Percentiles rank a stretch among this genome's conserved stretches.
Conservation (phyloP, 1,284 basidiomycete genomes). For the Salmacisia buchloeana region DNA sequence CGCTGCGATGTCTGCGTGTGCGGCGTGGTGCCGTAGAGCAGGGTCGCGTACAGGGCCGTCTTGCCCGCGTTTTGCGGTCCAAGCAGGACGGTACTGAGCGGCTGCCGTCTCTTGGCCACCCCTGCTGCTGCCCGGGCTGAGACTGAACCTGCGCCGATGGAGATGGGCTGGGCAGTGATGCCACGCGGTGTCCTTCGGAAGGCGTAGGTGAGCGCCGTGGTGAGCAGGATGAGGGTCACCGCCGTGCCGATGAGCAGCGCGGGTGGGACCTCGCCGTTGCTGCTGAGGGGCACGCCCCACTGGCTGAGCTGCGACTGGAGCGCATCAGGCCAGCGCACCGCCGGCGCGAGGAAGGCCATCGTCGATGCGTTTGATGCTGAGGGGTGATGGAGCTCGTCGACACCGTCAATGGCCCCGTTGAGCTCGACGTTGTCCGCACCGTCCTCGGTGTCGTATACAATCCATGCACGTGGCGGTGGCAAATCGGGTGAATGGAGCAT, state of each 20-base stretch:
- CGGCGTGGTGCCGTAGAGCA: slow-evolving; percentile 35
- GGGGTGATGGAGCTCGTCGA: too few relatives aligned
- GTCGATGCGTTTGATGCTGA: background rate
- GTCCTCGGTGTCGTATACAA: too few relatives aligned
- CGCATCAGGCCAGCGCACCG: slow-evolving; percentile 31
- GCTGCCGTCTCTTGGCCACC: slow-evolving; percentile 8
- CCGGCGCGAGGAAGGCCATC: slow-evolving; percentile 20
- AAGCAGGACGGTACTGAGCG: slow-evolving; percentile 33
- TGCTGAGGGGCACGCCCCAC: slow-evolving; percentile 15
- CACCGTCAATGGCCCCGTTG: too few relatives aligned
- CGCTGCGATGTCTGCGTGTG: slow-evolving; percentile 34
- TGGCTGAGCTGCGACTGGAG: slow-evolving; percentile 21
- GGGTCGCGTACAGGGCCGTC: slow-evolving; percentile 36
- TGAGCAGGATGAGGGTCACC: slow-evolving; percentile 25
- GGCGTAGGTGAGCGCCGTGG: slow-evolving; percentile 24
- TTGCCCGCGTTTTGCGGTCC: slow-evolving; percentile 40
- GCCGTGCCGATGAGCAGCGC: slow-evolving; percentile 17
- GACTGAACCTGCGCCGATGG: slow-evolving; percentile 7
- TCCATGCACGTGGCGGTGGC: too few relatives aligned
- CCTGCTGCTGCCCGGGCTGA: slow-evolving; percentile 21
- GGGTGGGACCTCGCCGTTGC: slow-evolving; percentile 16
- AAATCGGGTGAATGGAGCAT: too few relatives aligned
- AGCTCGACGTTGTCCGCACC: background rate
- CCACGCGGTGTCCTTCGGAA: slow-evolving; percentile 2
- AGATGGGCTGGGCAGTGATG: background rate